phyloP scores from a whole-genome alignment of 345 rosid genomes.

The Schrenkiella parvula region DNA sequence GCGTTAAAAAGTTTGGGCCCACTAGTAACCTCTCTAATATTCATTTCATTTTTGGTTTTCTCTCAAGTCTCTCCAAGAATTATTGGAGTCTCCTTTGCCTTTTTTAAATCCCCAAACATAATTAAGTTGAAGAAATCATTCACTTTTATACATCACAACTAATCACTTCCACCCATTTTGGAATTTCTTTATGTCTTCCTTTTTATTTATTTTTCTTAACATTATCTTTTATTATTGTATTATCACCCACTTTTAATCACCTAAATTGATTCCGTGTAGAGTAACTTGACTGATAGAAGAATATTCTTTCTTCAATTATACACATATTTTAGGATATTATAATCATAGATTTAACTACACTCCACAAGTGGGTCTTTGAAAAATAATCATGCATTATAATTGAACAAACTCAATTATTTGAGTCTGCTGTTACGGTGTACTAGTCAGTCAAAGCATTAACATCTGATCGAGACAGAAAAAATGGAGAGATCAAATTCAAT shows the following conservation, averaged over 20 bases:
- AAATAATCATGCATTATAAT: slow-evolving; percentile 1
- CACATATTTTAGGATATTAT: neutral
- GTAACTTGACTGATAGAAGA: neutral
- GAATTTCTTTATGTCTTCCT: neutral
- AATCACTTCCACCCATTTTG: neutral
- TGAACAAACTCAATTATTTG: slow-evolving; percentile 25
- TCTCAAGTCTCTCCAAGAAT: neutral
- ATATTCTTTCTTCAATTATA: slow-evolving; percentile 18
- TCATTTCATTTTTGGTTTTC: neutral
- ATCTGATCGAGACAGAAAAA: slow-evolving; percentile 1
- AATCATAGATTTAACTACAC: neutral
- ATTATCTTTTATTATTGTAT: neutral
- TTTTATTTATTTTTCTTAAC: neutral
- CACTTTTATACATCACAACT: neutral
- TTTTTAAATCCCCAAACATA: neutral
- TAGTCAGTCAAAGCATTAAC: slow-evolving; percentile 1
- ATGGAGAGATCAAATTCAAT: neutral
- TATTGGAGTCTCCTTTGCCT: neutral
- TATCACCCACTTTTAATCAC: neutral
- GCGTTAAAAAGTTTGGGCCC: neutral
- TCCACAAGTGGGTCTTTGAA: slow-evolving; percentile 20
- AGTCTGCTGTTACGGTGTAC: neutral
- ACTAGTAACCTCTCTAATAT: neutral
- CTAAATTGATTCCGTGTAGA: neutral
- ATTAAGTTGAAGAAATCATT: neutral